Percentiles rank a stretch among this genome's conserved stretches.
Evolutionary conservation across 2,329 filamentous ascomycete species (phyloP).

Genomic region (Orbilia quercus): DNA sequence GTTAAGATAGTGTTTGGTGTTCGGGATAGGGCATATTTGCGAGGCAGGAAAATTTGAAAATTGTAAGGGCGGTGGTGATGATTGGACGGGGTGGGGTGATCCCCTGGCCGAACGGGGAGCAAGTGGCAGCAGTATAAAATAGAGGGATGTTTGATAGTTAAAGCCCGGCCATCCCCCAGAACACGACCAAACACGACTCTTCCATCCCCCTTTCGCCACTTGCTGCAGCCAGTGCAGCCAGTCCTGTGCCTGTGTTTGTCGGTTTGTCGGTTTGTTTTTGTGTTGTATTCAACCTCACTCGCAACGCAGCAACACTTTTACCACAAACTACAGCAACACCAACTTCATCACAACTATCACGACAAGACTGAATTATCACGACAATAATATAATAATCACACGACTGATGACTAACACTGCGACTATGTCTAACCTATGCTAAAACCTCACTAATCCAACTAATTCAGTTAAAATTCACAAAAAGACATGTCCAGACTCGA

Average conservation of each 20-base stretch:
- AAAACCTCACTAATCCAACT: background rate
- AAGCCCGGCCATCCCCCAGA: slow-evolving; percentile 50
- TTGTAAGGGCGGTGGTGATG: slow-evolving; percentile 2
- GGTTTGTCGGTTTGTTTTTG: background rate
- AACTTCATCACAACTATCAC: background rate
- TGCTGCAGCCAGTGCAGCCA: slow-evolving; percentile 6
- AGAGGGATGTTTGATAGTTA: slow-evolving; percentile 54
- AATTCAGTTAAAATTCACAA: slow-evolving; percentile 20
- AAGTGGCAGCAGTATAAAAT: slow-evolving; percentile 27
- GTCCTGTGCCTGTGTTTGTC: background rate
- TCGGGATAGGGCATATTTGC: background rate
- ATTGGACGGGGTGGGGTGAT: slow-evolving; percentile 50
- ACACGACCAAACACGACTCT: no score
- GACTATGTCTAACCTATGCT: no score
- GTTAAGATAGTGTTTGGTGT: background rate
- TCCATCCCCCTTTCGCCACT: slow-evolving; percentile 28
- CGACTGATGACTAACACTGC: slow-evolving; percentile 4
- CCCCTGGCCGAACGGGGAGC: slow-evolving; percentile 37
- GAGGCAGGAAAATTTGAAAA: background rate
- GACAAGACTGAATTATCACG: no score
- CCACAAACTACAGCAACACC: background rate
- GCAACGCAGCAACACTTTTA: slow-evolving; percentile 26
- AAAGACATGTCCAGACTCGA: slow-evolving; percentile 72
- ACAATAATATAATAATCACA: no score
- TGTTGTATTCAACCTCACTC: slow-evolving; percentile 22